Percentiles rank a stretch among this genome's conserved stretches.
phyloP scores from a whole-genome alignment of 345 rosid species.

The Orychophragmus violaceus region DNA sequence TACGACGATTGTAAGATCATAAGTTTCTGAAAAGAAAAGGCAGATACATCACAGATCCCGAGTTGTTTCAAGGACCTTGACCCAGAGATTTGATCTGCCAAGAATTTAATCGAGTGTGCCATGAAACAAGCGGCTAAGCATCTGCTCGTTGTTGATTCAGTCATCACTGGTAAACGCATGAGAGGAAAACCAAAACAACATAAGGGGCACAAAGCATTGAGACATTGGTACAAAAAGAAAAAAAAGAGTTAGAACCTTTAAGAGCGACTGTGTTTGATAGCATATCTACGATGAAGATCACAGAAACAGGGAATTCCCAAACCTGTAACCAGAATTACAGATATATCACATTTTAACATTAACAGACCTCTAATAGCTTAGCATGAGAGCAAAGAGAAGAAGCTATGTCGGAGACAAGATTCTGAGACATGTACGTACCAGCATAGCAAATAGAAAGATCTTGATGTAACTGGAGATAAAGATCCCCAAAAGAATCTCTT shows the following conservation, averaged over 20 bases:
- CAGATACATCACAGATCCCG: conserved; percentile 3
- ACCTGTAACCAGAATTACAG: conserved; percentile 39
- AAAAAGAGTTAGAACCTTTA: conserved; percentile 36
- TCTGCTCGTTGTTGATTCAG: conserved; percentile 44
- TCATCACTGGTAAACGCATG: conserved; percentile 40
- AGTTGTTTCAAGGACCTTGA: conserved; percentile 26
- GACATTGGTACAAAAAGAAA: background rate
- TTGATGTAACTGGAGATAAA: conserved; percentile 74
- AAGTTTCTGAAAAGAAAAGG: background rate
- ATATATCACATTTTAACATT: background rate
- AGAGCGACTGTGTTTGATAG: conserved; percentile 67
- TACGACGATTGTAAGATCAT: background rate
- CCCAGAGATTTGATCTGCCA: conserved; percentile 32
- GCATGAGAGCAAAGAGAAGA: background rate
- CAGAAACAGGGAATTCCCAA: conserved; percentile 78
- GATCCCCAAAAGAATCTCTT: conserved; percentile 46
- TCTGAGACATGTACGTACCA: conserved; percentile 35
- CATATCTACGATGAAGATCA: conserved; percentile 59
- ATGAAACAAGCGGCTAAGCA: conserved; percentile 53
- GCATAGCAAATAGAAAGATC: conserved; percentile 61
- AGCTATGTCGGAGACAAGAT: background rate
- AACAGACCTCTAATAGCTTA: background rate
- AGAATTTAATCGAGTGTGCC: conserved; percentile 54
- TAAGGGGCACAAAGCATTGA: background rate
- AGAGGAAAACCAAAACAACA: background rate